Percentiles rank a stretch among this genome's conserved stretches.
phyloP scores from a whole-genome alignment of 768 basidiomycete species.

The Lepiota subincarnata region DNA sequence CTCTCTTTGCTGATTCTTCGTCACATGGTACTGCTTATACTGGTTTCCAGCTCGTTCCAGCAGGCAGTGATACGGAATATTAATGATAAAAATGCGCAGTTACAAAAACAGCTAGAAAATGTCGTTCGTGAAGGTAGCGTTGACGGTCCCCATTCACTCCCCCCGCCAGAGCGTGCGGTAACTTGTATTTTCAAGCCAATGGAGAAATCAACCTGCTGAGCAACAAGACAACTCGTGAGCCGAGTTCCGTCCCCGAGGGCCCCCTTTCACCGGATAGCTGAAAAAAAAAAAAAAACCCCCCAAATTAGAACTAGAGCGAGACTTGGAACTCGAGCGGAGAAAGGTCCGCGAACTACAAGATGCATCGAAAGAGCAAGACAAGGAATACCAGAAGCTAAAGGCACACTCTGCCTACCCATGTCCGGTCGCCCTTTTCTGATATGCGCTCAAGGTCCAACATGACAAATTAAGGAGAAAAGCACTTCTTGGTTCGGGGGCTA shows the following conservation, averaged over 20 bases:
- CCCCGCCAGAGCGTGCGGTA: not conserved
- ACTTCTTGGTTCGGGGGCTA: conserved; percentile 42
- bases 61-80: conserved; percentile 77
- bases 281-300: no score
- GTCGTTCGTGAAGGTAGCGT: conserved; percentile 77
- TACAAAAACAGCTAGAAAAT: conserved; percentile 83
- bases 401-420: conserved; percentile 26
- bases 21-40: conserved; percentile 11
- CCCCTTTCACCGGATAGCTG: not conserved
- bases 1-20: not conserved
- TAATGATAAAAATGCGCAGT: conserved; percentile 76
- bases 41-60: conserved; percentile 62
- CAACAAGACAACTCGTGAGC: conserved; percentile 61
- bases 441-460: conserved; percentile 52
- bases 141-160: not conserved
- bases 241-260: not conserved
- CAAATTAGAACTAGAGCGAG: conserved; percentile 67
- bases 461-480: conserved; percentile 83
- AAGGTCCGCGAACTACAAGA: conserved; percentile 75
- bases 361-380: conserved; percentile 69
- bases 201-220: conserved; percentile 68
- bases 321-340: conserved; percentile 74
- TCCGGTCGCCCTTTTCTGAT: not conserved
- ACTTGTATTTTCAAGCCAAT: conserved; percentile 49
- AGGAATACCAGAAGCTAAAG: conserved; percentile 86